These are phyloP conservation scores for Entomortierella lignicola DNA, from an alignment of 192 early-diverging fungal species.

Conservation along the genomic window DNA sequence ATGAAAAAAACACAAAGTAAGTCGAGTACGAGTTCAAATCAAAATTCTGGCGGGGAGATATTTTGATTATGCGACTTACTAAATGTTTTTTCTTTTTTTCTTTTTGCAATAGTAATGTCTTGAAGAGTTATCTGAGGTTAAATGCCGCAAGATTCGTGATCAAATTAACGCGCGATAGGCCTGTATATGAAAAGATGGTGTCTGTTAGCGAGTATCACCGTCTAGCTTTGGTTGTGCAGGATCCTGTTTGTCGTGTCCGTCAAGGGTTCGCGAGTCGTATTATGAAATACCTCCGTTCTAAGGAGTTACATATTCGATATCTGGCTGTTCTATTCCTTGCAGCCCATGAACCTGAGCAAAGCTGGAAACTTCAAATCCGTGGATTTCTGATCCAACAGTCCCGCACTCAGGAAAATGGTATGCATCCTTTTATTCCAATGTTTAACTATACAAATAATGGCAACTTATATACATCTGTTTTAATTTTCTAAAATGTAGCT, in stretches of 20 bases:
- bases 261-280: constrained; percentile 76
- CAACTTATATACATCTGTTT: too few relatives aligned
- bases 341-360: constrained; percentile 87
- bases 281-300: constrained; percentile 71
- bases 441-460: constrained; percentile 3
- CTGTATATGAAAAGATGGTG: constrained; percentile 65
- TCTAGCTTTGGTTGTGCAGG: constrained; percentile 76
- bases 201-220: constrained; percentile 64
- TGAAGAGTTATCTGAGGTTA: constrained; percentile 75
- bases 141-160: constrained; percentile 73
- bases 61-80: too few relatives aligned
- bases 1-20: constrained; percentile 60
- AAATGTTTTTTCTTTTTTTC: neutral
- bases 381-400: constrained; percentile 56
- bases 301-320: constrained; percentile 76
- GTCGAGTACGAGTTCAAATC: too few relatives aligned
- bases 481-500: constrained; percentile 36
- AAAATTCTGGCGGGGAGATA: too few relatives aligned
- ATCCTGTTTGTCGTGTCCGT: constrained; percentile 86
- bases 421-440: neutral
- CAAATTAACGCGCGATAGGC: constrained; percentile 63
- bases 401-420: constrained; percentile 38
- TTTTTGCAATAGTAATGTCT: constrained; percentile 25
- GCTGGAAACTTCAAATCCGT: constrained; percentile 71
- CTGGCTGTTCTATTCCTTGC: constrained; percentile 78